A percentile compares a stretch with the other conserved stretches of the same genome.
These are phyloP conservation scores for Pinus tabuliformis DNA, from an alignment of 75 land plant genomes.

Conservation along the genomic window DNA sequence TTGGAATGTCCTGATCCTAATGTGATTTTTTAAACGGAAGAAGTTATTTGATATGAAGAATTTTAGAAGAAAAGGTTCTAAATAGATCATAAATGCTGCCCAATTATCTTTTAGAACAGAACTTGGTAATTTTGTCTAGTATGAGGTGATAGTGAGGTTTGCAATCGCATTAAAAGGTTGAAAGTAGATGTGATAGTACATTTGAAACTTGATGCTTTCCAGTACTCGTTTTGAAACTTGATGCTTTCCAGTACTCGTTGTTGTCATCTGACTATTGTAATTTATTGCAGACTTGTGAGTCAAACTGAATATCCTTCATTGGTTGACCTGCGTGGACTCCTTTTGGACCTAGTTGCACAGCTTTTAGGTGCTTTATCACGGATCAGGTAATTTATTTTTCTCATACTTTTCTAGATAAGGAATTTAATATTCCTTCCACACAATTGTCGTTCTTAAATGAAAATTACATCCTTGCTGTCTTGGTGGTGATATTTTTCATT, in stretches of 20 bases:
- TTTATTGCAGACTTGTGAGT: constrained; percentile 84
- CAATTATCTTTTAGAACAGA: not conserved
- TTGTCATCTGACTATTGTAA: not conserved
- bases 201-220: not conserved
- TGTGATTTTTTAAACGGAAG: not conserved
- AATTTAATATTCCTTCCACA: not conserved
- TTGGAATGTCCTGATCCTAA: not conserved
- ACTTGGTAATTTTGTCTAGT: not conserved
- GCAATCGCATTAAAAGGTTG: not conserved
- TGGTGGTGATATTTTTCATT: not conserved
- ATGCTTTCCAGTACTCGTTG: not conserved
- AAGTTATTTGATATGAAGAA: not conserved
- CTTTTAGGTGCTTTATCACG: constrained; percentile 97
- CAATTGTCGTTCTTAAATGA: not conserved
- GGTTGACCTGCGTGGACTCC: constrained; percentile 92
- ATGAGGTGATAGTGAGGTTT: no score
- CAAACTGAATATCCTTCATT: constrained; percentile 97
- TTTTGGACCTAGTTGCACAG: constrained; percentile 95
- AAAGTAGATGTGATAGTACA: not conserved
- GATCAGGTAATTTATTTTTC: constrained; percentile 53
- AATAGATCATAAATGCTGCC: not conserved
- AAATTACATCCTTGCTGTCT: not conserved
- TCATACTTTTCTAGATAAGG: not conserved
- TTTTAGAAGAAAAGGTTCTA: not conserved
- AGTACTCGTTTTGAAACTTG: not conserved